Evolutionary conservation across 2,329 filamentous ascomycete genomes (phyloP).

Genomic region (Paradendryphiella salina): DNA sequence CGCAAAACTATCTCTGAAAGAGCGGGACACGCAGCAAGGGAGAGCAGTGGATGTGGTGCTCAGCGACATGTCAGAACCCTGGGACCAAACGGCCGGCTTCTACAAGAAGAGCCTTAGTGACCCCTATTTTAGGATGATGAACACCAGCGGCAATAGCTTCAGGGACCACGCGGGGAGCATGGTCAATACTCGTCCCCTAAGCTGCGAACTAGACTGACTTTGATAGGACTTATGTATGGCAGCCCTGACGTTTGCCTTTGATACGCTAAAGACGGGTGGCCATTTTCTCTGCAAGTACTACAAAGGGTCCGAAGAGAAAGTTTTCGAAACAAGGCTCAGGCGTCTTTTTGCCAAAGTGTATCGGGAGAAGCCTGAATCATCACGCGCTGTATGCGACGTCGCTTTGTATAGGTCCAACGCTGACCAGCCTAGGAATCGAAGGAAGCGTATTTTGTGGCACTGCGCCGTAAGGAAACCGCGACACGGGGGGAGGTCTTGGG

Average conservation of each 20-base stretch:
- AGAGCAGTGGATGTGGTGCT: conserved; percentile 86
- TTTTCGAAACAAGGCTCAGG: conserved; percentile 72
- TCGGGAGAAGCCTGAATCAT: conserved; percentile 89
- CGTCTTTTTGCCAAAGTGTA: conserved; percentile 78
- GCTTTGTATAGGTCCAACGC: background rate
- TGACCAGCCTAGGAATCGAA: conserved; percentile 67
- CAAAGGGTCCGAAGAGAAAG: conserved; percentile 83
- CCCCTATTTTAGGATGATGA: conserved; percentile 98
- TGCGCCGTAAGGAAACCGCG: conserved; percentile 65
- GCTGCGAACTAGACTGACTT: conserved; percentile 9
- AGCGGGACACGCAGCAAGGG: conserved; percentile 49
- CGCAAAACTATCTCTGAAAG: conserved; percentile 34
- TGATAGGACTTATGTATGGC: conserved; percentile 85
- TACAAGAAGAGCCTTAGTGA: conserved; percentile 90
- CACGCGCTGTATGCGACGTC: conserved; percentile 67
- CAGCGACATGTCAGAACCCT: conserved; percentile 99
- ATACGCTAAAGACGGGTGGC: conserved; percentile 79
- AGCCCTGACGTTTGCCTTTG: conserved; percentile 80
- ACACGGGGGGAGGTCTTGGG: conserved; percentile 53
- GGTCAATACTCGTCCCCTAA: conserved; percentile 59
- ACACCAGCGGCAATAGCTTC: conserved; percentile 86
- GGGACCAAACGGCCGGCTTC: conserved; percentile 77
- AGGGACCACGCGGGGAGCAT: conserved; percentile 92
- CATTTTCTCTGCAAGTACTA: conserved; percentile 99
- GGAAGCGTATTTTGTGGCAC: conserved; percentile 83